These are phyloP conservation scores for Pythium pectinolyticum DNA, from an alignment of 352 stramenopile genomes.

Conservation along the genomic window DNA sequence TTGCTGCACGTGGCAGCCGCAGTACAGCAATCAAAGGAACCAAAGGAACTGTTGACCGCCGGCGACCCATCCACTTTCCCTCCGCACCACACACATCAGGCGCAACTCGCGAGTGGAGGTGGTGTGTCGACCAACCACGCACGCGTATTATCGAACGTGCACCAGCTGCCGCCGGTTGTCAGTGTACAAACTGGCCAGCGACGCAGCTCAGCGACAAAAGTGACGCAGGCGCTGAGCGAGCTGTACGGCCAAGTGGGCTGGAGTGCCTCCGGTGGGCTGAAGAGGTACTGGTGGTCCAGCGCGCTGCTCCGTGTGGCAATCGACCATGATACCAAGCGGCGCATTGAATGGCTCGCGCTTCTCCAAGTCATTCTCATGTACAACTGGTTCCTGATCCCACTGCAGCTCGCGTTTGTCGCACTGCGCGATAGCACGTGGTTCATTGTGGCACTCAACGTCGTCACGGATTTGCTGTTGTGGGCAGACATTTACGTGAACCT, in stretches of 20 bases:
- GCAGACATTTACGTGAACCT: slow-evolving; percentile 55
- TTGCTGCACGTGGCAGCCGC: not conserved
- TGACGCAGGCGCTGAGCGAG: slow-evolving; percentile 16
- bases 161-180: not conserved
- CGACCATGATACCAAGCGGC: slow-evolving; percentile 36
- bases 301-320: slow-evolving; percentile 41
- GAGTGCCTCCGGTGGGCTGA: slow-evolving; percentile 1
- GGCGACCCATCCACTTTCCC: not conserved
- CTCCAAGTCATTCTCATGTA: slow-evolving; percentile 51
- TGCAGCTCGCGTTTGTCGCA: slow-evolving; percentile 41
- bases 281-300: slow-evolving; percentile 31
- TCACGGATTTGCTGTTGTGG: slow-evolving; percentile 48
- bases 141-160: not conserved
- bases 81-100: too few species aligned
- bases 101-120: too few species aligned
- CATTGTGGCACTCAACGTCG: slow-evolving; percentile 33
- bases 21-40: not conserved
- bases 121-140: not conserved
- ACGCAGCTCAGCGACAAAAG: not conserved
- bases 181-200: not conserved
- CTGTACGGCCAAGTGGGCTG: slow-evolving; percentile 26
- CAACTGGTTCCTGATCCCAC: slow-evolving; percentile 56
- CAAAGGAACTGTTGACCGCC: not conserved
- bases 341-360: slow-evolving; percentile 52
- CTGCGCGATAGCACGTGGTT: slow-evolving; percentile 34